These are phyloP conservation scores for Apiospora marii DNA, from an alignment of 2,329 filamentous ascomycete species.

Conservation along the genomic window DNA sequence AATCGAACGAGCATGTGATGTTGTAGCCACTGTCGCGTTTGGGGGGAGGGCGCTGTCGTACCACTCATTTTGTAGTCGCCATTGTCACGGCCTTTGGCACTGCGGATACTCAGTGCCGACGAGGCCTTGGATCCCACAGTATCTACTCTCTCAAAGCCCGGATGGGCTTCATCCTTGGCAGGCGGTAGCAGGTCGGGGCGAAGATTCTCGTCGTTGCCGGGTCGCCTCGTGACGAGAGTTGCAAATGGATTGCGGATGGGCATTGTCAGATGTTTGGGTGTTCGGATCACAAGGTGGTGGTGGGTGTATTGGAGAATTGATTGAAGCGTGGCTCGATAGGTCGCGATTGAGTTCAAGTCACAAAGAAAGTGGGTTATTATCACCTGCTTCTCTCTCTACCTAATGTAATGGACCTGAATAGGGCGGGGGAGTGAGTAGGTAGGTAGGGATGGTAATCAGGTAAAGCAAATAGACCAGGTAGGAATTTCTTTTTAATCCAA, in stretches of 20 bases:
- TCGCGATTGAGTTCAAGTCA: conserved; percentile 16
- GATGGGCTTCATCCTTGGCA: conserved; percentile 52
- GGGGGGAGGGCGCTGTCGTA: conserved; percentile 51
- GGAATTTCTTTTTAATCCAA: conserved; percentile 7
- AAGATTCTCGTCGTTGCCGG: conserved; percentile 64
- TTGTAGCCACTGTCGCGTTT: conserved; percentile 25
- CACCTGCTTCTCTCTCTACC: conserved; percentile 2
- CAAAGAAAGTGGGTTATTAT: background rate
- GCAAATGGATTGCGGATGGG: conserved; percentile 78
- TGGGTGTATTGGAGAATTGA: background rate
- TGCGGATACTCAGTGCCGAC: conserved; percentile 68
- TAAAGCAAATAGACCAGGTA: background rate
- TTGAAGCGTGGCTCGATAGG: background rate
- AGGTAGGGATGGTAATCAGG: background rate
- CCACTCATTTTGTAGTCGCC: conserved; percentile 84
- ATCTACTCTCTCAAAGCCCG: conserved; percentile 68
- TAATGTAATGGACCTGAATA: background rate
- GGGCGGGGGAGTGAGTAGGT: background rate
- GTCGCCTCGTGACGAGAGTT: conserved; percentile 51
- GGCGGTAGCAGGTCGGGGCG: conserved; percentile 45
- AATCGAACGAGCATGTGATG: background rate
- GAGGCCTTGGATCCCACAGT: conserved; percentile 69
- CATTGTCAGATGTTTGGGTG: conserved; percentile 51
- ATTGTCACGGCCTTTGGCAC: conserved; percentile 67
- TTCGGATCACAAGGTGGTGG: background rate